phyloP scores from a whole-genome alignment of 495 filamentous ascomycete genomes.

The Aspergillus hancockii region DNA sequence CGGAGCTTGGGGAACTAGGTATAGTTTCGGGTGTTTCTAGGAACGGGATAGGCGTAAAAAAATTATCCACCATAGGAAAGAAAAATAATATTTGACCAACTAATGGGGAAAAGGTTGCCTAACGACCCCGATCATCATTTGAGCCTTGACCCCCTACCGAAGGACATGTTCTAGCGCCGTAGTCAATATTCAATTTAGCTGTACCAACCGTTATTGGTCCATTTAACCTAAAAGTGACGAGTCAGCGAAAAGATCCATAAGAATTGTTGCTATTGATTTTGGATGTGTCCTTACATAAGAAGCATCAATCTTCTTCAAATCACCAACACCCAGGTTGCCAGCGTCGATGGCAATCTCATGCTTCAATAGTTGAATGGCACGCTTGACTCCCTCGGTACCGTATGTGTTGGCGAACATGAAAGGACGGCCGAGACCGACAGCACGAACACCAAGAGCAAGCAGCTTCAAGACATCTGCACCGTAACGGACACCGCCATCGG shows the following conservation, averaged over 20 bases:
- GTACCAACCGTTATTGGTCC: constrained; percentile 17
- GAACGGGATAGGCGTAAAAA: neutral
- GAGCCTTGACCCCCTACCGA: too few relatives aligned
- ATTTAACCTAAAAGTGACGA: constrained; percentile 13
- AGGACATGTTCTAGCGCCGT: too few relatives aligned
- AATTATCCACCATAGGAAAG: neutral
- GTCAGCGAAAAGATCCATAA: neutral
- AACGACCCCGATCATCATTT: too few relatives aligned
- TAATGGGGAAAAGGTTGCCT: neutral
- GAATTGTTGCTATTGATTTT: too few relatives aligned
- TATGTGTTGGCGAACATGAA: constrained; percentile 48
- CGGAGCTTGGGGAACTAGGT: too few relatives aligned
- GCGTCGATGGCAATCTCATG: constrained; percentile 19
- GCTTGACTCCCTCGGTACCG: constrained; percentile 36
- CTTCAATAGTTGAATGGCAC: constrained; percentile 16
- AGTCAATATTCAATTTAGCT: constrained; percentile 1
- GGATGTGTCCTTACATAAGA: constrained; percentile 13
- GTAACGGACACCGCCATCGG: constrained; percentile 47
- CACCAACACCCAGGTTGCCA: constrained; percentile 11
- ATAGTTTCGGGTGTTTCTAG: too few relatives aligned
- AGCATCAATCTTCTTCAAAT: constrained; percentile 17
- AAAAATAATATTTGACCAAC: too few relatives aligned
- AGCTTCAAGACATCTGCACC: constrained; percentile 42
- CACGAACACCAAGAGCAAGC: constrained; percentile 45
- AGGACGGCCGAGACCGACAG: constrained; percentile 44